phyloP scores from a whole-genome alignment of 441 rosid species.

The Gossypium davidsonii region DNA sequence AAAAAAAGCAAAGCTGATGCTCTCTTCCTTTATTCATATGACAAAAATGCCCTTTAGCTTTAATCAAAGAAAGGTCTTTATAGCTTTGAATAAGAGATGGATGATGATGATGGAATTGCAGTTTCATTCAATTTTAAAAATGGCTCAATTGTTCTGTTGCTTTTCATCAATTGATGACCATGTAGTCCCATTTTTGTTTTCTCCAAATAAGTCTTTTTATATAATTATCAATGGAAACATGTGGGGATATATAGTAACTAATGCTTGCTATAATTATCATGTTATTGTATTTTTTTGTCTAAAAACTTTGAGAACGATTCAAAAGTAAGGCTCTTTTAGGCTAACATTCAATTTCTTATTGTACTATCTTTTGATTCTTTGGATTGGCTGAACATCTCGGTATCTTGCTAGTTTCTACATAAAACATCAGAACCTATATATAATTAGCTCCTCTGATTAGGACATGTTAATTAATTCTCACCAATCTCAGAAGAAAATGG shows the following conservation, averaged over 20 bases:
- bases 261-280: neutral
- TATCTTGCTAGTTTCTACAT: neutral
- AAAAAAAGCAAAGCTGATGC: conserved; percentile 40
- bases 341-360: neutral
- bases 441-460: neutral
- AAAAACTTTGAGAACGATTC: neutral
- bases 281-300: neutral
- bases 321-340: neutral
- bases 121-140: conserved; percentile 33
- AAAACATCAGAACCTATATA: neutral
- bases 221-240: neutral
- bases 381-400: neutral
- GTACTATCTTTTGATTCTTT: neutral
- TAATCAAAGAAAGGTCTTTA: conserved; percentile 29
- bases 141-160: conserved; percentile 34
- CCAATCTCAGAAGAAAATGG: neutral
- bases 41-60: conserved; percentile 48
- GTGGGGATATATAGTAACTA: conserved; percentile 5
- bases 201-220: too few relatives aligned
- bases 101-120: conserved; percentile 24
- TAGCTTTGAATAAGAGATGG: neutral
- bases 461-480: too few relatives aligned
- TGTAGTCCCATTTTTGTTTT: conserved; percentile 3
- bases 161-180: conserved; percentile 25
- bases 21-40: conserved; percentile 23